Evolutionary conservation across 2,329 filamentous ascomycete species (phyloP).

Genomic region (Colletotrichum musicola): DNA sequence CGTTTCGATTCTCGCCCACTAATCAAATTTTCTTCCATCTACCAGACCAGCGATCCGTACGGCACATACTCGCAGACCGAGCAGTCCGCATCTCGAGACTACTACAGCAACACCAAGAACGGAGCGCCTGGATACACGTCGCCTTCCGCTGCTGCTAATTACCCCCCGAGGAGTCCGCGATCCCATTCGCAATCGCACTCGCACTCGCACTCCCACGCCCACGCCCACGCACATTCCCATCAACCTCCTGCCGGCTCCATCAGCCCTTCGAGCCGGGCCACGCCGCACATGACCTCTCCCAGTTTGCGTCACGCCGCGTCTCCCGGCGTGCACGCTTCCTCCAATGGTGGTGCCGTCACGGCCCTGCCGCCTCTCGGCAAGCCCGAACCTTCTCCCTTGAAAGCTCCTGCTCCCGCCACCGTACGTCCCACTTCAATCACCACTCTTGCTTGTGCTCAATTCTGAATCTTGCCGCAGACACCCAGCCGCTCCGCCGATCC

Average conservation of each 20-base stretch:
- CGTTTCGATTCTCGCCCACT: constrained; percentile 33
- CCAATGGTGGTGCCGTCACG: constrained; percentile 54
- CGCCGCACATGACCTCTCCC: constrained; percentile 62
- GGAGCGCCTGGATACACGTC: constrained; percentile 58
- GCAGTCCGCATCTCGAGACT: constrained; percentile 50
- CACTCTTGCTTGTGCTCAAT: not conserved
- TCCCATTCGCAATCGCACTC: constrained; percentile 54
- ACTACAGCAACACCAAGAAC: constrained; percentile 66
- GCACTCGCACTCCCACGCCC: no score
- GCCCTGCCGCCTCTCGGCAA: constrained; percentile 52
- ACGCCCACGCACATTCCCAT: constrained; percentile 46
- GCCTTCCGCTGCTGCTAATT: constrained; percentile 57
- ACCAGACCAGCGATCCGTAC: constrained; percentile 65
- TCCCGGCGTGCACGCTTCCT: constrained; percentile 51
- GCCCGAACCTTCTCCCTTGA: constrained; percentile 56
- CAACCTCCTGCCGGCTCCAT: constrained; percentile 55
- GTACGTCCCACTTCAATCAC: constrained; percentile 45
- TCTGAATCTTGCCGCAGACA: constrained; percentile 61
- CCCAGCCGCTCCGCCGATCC: constrained; percentile 82
- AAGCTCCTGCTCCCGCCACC: constrained; percentile 51
- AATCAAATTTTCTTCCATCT: constrained; percentile 40
- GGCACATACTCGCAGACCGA: constrained; percentile 56
- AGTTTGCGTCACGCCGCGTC: constrained; percentile 58
- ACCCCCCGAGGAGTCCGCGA: constrained; percentile 63
- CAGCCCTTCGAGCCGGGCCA: constrained; percentile 55